These are phyloP conservation scores for Elsinoe arachidis DNA, from an alignment of 2,329 filamentous ascomycete species.

Conservation along the genomic window DNA sequence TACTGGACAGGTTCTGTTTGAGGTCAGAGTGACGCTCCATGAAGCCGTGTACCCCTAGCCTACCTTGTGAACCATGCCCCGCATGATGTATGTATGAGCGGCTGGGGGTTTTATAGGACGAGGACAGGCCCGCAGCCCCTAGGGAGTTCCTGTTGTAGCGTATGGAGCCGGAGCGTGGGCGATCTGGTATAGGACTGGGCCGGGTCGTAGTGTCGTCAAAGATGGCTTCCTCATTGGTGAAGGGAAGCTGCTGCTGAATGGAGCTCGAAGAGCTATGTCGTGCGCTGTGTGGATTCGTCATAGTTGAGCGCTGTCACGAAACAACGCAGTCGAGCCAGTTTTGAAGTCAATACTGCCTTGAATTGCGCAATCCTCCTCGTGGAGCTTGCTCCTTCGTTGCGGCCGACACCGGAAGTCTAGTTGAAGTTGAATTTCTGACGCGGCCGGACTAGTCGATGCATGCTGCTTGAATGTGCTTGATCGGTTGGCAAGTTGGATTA, in stretches of 20 bases:
- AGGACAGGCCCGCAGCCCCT: constrained; percentile 19
- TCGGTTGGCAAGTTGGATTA: no score
- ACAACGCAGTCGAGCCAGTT: not conserved
- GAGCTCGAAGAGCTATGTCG: constrained; percentile 16
- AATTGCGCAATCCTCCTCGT: not conserved
- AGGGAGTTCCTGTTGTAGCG: constrained; percentile 13
- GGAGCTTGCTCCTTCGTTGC: not conserved
- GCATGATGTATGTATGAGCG: constrained; percentile 29
- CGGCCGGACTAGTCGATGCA: not conserved
- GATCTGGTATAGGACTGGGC: constrained; percentile 13
- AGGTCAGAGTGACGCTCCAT: not conserved
- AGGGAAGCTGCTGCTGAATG: constrained; percentile 17
- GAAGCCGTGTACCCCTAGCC: not conserved
- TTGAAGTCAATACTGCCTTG: not conserved
- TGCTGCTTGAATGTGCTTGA: not conserved
- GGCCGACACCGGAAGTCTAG: not conserved
- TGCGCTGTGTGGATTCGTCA: constrained; percentile 13
- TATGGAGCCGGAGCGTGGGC: constrained; percentile 15
- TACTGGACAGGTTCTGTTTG: constrained; percentile 38
- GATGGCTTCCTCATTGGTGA: constrained; percentile 17
- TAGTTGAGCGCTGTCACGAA: not conserved
- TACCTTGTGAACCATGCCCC: constrained; percentile 20
- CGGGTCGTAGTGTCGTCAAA: constrained; percentile 9
- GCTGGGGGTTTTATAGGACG: constrained; percentile 26
- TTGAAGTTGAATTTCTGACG: not conserved